These are phyloP conservation scores for Fusarium irregulare DNA, from an alignment of 2,329 filamentous ascomycete species.

Conservation along the genomic window DNA sequence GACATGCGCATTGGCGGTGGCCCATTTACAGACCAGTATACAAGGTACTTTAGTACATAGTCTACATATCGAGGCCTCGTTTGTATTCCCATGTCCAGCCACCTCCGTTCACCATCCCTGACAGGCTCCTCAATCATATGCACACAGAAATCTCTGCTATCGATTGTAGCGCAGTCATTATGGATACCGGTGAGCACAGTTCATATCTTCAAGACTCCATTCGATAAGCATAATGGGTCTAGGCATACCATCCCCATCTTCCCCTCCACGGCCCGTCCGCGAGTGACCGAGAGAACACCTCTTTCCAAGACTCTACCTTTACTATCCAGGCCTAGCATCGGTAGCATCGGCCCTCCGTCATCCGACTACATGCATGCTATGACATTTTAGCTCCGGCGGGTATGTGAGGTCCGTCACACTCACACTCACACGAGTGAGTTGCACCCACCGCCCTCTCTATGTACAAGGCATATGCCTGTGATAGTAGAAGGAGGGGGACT, in stretches of 20 bases:
- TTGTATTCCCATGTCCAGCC: conserved; percentile 33
- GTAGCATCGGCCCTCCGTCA: conserved; percentile 37
- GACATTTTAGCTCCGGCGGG: conserved; percentile 46
- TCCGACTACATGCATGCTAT: conserved; percentile 45
- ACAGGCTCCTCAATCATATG: conserved; percentile 30
- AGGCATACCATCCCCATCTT: conserved; percentile 27
- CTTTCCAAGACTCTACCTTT: conserved; percentile 8
- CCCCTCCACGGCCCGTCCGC: conserved; percentile 46
- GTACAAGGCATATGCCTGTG: conserved; percentile 10
- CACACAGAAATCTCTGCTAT: conserved; percentile 27
- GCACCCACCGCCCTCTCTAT: conserved; percentile 18
- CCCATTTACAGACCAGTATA: conserved; percentile 3
- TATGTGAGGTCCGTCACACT: conserved; percentile 46
- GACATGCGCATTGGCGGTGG: conserved; percentile 27
- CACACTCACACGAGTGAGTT: not conserved
- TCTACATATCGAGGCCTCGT: conserved; percentile 31
- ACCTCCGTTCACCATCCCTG: conserved; percentile 15
- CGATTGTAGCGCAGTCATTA: not conserved
- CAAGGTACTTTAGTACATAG: conserved; percentile 13
- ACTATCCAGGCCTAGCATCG: conserved; percentile 36
- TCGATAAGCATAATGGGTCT: conserved; percentile 32
- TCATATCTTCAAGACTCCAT: not conserved
- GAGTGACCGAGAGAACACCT: conserved; percentile 31
- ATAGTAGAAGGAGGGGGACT: conserved; percentile 7
- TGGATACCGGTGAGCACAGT: conserved; percentile 1